Conservation (phyloP, 345 rosid species). For the Eucalyptus polyanthemos region DNA sequence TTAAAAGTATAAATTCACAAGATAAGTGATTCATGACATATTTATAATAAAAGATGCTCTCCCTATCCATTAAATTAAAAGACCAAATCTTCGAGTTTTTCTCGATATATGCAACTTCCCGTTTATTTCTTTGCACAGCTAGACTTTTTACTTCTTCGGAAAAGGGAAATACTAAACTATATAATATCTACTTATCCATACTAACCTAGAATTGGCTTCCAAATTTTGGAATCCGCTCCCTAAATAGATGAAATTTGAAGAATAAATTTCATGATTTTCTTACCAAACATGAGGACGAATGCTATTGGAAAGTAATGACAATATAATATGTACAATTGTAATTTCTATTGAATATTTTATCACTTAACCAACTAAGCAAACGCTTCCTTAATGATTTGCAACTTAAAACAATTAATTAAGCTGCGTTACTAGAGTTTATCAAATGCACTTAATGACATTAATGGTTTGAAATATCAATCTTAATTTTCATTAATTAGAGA, state of each 20-base stretch:
- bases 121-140: accelerated
- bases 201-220: not conserved
- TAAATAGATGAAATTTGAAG: not conserved
- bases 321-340: accelerated
- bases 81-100: accelerated
- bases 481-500: not conserved
- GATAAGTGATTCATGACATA: not conserved
- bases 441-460: not conserved
- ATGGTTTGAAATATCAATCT: accelerated
- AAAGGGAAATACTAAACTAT: not conserved
- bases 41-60: accelerated
- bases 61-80: accelerated
- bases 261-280: accelerated
- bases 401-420: not conserved
- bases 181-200: not conserved
- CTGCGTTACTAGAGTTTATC: not conserved
- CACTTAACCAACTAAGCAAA: no score
- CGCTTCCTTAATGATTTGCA: not conserved
- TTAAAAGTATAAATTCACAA: not conserved
- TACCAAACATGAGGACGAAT: not conserved
- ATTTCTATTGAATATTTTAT: not conserved
- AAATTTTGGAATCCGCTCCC: not conserved
- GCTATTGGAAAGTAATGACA: accelerated
- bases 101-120: not conserved
- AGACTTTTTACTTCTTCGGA: not conserved